Evolutionary conservation across 106 monocot genomes (phyloP), one percentile per base, ranked within the genome.

Genomic region (Phalaenopsis equestris): DNA sequence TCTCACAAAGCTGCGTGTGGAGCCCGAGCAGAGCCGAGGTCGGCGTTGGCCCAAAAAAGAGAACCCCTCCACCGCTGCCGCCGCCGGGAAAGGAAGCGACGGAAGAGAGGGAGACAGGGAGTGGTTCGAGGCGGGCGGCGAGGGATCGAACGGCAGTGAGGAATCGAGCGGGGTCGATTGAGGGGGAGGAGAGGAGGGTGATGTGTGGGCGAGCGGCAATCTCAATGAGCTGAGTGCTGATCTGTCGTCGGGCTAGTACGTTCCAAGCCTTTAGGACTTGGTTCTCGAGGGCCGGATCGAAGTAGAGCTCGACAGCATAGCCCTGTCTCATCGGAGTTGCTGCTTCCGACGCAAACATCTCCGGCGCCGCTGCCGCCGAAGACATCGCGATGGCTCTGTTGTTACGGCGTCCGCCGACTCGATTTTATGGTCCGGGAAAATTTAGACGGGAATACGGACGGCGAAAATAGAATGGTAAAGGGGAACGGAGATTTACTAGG

Each of bases 181-280:
- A 36, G 67, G 87, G 78, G 74, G 76, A 21, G 79, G 88, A 85
- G 82, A 98, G 80, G 78, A 98, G 89, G 36, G 94, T 92, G 81
- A 98, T 85, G 87, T 99, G 99, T 14, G 99, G 99, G 17, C 99
- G 95, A 41, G 93, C 84, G 17, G 86, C 67, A 81, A 93, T 90
- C 68, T 88, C 84, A 88, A 99, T 99, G 83, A 99, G 92, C 68
- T 86, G 89, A 67, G 86, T 85, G 83, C 81, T 90, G 87, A 99
- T 91, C 73, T 99, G 94, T 45, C 99, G 99, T 78, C 99, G 99
- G 41, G 95, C 90, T 12, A 99, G 91, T 41, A 87, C 92, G 89
- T 99, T 99, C 99, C 99, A 99, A 42, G 99, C 86, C 75, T 99
- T 99, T 77, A 99, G 93, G 21, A 99, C 91, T 70, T 99, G 99